A percentile compares a stretch with the other conserved stretches of the same genome.
Conservation (phyloP, 1,284 basidiomycete genomes). For the Sporisorium graminicola region DNA sequence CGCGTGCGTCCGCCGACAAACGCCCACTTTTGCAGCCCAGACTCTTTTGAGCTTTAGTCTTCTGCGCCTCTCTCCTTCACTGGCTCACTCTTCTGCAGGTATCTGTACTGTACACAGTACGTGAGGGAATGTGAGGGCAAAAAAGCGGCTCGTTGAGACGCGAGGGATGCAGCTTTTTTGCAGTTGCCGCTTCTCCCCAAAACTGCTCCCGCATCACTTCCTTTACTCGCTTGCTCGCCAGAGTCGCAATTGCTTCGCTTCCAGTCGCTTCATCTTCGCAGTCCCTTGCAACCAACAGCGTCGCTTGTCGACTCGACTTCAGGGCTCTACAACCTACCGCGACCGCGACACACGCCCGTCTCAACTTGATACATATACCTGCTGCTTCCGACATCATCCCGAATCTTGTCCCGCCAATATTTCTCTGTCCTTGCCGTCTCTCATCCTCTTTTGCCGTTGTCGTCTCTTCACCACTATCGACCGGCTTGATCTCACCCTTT, state of each 20-base stretch:
- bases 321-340: not conserved
- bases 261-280: not conserved
- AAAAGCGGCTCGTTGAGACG: not conserved
- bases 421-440: not conserved
- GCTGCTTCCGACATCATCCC: not conserved
- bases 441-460: not conserved
- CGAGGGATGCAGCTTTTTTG: not conserved
- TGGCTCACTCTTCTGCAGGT: constrained; percentile 2
- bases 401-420: not conserved
- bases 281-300: not conserved
- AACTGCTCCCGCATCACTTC: too few relatives aligned
- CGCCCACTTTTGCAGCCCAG: constrained; percentile 2
- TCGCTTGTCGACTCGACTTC: not conserved
- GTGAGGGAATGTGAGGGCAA: constrained; percentile 8
- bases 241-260: not conserved
- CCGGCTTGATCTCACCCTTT: not conserved
- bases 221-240: too few relatives aligned
- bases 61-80: too few relatives aligned
- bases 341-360: not conserved
- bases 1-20: not conserved
- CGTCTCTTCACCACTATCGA: not conserved
- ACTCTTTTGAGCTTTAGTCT: not conserved
- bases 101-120: too few relatives aligned
- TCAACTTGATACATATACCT: constrained; percentile 10
- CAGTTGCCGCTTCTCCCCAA: constrained; percentile 5